Evolutionary conservation across 208 protist species (phyloP), one percentile per base, ranked within the genome.

Genomic region (Acanthamoeba healyi): DNA sequence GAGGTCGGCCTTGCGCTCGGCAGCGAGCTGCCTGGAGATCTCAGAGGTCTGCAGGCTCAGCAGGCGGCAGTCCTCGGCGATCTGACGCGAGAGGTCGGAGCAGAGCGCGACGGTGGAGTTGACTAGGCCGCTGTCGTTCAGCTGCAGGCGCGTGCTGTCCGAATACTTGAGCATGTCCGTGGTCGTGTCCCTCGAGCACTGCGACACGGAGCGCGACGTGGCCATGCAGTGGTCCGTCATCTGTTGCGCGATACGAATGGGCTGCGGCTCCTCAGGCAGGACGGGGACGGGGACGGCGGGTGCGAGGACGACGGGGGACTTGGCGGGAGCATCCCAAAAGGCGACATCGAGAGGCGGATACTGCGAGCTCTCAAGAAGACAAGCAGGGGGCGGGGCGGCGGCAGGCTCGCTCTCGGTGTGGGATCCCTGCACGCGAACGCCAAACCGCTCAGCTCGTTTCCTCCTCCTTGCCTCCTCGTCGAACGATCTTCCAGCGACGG

Each of bases 271-370:
- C n/a, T 63, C 82, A 32, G 49, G 82, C 82, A 72, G 54, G 26
- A 38, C 42, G 17, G 74, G 26, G 44, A 84, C 42, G 38, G 44
- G n/a, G 19, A 10, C 3, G 6, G 42, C 17, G 7, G 42, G 36
- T 22, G 22, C 26, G n/a, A n/a, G n/a, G n/a, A n/a, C n/a, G n/a
- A n/a, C n/a, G 6, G 72, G 9, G 1, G 24, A 22, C 38, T 90
- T 90, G 54, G 82, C 49, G 24, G 82, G 82, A 10, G 82, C 54
- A 90, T 90, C 82, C 82, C 82, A 90, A 54, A 49, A 90, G 54
- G 82, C 54, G 12, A 72, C 82, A 34, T 63, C 82, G 4, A 90
- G 58, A 29, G 82, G 82, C 22, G 82, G 82, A 26, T 90, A 90
- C 36, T 70, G 82, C 24, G 82, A 63, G 12, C 54, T 44, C 32